Percentiles rank a stretch among this genome's conserved stretches.
Evolutionary conservation across 2,329 filamentous ascomycete species (phyloP).

Genomic region (Mycogone perniciosa): DNA sequence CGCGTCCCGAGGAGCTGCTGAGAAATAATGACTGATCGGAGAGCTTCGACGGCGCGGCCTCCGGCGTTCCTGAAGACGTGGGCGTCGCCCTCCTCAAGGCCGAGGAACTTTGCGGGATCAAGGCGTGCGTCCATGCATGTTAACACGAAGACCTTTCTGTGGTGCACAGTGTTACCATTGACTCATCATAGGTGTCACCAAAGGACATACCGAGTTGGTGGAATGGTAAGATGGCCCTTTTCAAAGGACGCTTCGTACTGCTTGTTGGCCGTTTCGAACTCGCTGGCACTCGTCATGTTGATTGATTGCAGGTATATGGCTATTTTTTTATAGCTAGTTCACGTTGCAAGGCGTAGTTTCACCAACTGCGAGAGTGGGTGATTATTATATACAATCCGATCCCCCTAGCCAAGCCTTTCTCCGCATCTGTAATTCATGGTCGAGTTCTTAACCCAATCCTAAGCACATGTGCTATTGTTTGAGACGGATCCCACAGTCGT

Average conservation of each 20-base stretch:
- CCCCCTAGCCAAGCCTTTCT: too few species aligned
- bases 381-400: too few species aligned
- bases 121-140: slow-evolving; percentile 80
- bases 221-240: slow-evolving; percentile 59
- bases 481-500: too few species aligned
- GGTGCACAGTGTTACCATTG: neutral
- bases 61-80: slow-evolving; percentile 74
- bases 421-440: too few species aligned
- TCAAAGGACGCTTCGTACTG: slow-evolving; percentile 60
- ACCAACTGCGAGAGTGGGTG: too few species aligned
- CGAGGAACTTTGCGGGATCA: slow-evolving; percentile 62
- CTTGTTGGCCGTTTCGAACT: slow-evolving; percentile 31
- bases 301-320: too few species aligned
- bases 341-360: too few species aligned
- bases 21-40: slow-evolving; percentile 71
- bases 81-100: slow-evolving; percentile 66
- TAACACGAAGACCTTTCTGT: slow-evolving; percentile 38
- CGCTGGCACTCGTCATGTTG: slow-evolving; percentile 17
- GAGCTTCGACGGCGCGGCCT: slow-evolving; percentile 58
- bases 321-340: too few species aligned
- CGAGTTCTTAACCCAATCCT: too few species aligned
- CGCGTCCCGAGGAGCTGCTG: slow-evolving; percentile 71
- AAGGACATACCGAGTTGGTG: slow-evolving; percentile 47
- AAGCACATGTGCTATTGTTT: too few species aligned
- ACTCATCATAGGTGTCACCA: neutral